Base-by-base conservation (phyloP, 805 yeast genomes). In the Allodekkera sacchari region DNA sequence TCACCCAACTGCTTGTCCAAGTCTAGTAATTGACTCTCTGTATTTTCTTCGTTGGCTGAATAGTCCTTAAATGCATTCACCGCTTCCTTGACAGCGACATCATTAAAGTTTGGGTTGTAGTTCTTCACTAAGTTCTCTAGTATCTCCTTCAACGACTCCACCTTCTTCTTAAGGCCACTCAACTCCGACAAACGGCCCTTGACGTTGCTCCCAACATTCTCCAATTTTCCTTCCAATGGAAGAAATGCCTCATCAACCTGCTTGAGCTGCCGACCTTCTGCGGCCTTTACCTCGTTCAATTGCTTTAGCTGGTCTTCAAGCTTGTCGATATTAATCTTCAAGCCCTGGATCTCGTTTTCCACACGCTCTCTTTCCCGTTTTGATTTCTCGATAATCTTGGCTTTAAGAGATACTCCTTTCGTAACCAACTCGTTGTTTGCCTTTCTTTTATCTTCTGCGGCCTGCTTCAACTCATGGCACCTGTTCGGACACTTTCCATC, bases 91-190 rank as follows among this genome's bases (percentile, higher is more conserved):
- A 88, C 96, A 0, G 88, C 94, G 6, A 75, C 73, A 55, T 88
- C 96, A 50, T 88, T 85, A 58, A 85, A 74, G 46, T 85, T 81
- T 29, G 82, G 83, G 45, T 85, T 83, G 55, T 82, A 87, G n/a
- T 70, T 68, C 3, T 61, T 48, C 7, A 64, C 52, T 56, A 88
- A 60, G 5, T 56, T 55, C 3, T 55, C 52, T 30, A 84, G 49
- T 12, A 81, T 63, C 3, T 34, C 28, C 38, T 74, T 78, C 35
- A 80, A 50, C n/a, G 22, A 18, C 3, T 29, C 25, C 2, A 35
- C 9, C 12, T 34, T 25, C 7, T 17, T 10, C n/a, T 25, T 7
- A 16, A 30, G 23, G 13, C 10, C 28, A 9, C 22, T 21, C 14
- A 34, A 11, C 4, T 26, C 18, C 4, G 15, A 8, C 3, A 38